These are phyloP conservation scores for Rhynchospora tenuis DNA, from an alignment of 176 grass and related monocot species.

Conservation along the genomic window DNA sequence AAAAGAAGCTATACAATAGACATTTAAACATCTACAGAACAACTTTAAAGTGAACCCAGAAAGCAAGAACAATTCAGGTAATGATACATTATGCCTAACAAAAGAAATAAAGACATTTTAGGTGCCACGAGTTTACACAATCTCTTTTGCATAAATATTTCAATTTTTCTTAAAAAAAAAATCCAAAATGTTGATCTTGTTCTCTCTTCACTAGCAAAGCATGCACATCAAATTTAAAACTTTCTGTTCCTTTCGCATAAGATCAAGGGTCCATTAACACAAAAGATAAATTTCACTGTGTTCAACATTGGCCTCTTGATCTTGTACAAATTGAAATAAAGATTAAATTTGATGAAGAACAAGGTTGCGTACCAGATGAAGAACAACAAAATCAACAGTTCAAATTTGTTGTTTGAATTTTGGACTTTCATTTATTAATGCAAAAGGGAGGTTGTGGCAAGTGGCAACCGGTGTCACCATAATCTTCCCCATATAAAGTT, in stretches of 20 bases:
- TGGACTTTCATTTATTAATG: not conserved
- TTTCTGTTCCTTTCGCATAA: not conserved
- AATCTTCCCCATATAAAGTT: not conserved
- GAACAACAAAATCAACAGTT: not conserved
- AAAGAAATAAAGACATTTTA: not conserved
- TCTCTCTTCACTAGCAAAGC: not conserved
- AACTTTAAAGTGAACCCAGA: not conserved
- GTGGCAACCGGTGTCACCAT: not conserved
- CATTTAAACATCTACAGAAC: not conserved
- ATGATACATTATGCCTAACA: not conserved
- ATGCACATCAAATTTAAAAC: not conserved
- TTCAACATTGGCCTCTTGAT: not conserved
- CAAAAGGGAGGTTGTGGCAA: not conserved
- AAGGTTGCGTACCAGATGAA: not conserved
- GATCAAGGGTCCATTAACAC: not conserved
- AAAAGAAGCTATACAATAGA: not conserved
- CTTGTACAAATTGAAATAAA: not conserved
- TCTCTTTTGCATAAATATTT: not conserved
- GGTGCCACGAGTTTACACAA: not conserved
- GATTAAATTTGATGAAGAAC: not conserved
- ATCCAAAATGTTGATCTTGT: not conserved
- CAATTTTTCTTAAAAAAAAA: not conserved
- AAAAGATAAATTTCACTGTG: not conserved
- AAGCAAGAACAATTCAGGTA: not conserved
- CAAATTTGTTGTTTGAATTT: not conserved